Conservation (phyloP, 208 protist genomes). For the Endotrypanum monterogeii region DNA sequence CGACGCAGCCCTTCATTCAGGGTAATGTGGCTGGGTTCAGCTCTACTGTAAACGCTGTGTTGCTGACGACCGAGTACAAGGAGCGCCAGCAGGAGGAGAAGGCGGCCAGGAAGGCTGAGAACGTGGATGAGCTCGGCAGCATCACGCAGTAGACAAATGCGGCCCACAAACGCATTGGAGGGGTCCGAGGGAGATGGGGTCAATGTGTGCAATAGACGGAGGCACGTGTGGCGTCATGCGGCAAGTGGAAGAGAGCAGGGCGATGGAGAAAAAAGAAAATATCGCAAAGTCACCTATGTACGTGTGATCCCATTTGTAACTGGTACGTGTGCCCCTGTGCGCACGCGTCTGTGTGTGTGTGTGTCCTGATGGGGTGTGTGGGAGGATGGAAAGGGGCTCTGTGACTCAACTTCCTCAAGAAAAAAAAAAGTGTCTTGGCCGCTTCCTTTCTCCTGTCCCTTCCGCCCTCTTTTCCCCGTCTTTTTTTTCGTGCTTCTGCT, state of each 20-base stretch:
- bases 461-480: not conserved
- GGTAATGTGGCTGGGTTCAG: constrained; percentile 63
- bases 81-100: constrained; percentile 54
- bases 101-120: constrained; percentile 51
- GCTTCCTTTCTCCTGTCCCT: not conserved
- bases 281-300: not conserved
- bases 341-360: not conserved
- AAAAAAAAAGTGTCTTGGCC: not conserved
- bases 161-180: not conserved
- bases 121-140: constrained; percentile 31
- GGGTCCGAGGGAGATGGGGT: not conserved
- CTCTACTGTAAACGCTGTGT: constrained; percentile 48
- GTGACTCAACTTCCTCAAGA: not conserved
- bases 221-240: not conserved
- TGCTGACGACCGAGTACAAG: constrained; percentile 68
- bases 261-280: not conserved
- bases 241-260: constrained; percentile 3
- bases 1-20: constrained; percentile 68
- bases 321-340: not conserved
- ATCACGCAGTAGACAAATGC: constrained; percentile 17
- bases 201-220: not conserved
- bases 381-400: not conserved
- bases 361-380: not conserved
- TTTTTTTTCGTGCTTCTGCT: not conserved
- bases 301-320: too few species aligned